These are phyloP conservation scores for Magnusiomyces ingens DNA, from an alignment of 1,139 yeast species.

Conservation along the genomic window DNA sequence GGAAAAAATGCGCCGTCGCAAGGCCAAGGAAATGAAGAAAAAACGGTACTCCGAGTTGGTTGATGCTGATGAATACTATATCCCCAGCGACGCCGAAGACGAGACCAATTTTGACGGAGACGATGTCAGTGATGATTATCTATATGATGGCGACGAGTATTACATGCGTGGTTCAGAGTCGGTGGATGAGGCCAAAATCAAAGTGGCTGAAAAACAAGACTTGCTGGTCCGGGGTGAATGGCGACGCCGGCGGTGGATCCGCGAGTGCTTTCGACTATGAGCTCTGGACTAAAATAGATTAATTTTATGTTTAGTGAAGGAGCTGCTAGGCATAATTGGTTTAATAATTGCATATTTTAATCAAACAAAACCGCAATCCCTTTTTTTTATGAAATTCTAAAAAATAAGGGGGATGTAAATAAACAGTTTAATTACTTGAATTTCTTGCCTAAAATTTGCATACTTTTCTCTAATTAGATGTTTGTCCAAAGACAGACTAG, in stretches of 20 bases:
- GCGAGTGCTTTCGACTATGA: conserved; percentile 27
- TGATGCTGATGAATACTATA: not conserved
- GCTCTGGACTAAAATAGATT: conserved; percentile 10
- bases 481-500: too few species aligned
- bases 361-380: not conserved
- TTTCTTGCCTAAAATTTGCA: too few species aligned
- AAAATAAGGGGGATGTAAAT: not conserved
- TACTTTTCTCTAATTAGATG: too few species aligned
- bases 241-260: conserved; percentile 36
- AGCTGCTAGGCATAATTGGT: not conserved
- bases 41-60: conserved; percentile 1
- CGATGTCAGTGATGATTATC: not conserved
- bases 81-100: not conserved
- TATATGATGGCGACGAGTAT: conserved; percentile 4
- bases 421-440: too few species aligned
- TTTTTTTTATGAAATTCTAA: not conserved
- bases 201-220: conserved; percentile 13
- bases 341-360: not conserved
- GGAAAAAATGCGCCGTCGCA: not conserved
- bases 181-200: conserved; percentile 9
- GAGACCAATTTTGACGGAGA: not conserved
- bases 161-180: not conserved
- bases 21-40: not conserved
- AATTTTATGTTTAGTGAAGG: not conserved
- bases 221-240: conserved; percentile 30